Evolutionary conservation across 768 basidiomycete species (phyloP).

Genomic region (Dioszegia crocea): DNA sequence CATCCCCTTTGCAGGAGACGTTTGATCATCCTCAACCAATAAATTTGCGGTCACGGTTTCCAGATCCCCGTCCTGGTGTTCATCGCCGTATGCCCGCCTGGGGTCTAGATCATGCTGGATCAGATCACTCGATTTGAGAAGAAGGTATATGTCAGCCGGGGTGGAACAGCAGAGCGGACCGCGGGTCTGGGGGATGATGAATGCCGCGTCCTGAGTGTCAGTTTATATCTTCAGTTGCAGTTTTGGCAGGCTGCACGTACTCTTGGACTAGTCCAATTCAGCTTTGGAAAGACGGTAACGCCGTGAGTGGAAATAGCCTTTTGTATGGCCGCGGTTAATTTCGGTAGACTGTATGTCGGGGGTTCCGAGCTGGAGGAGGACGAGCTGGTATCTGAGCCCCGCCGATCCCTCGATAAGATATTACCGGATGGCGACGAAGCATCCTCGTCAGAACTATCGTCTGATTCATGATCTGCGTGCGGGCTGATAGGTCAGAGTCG

Average conservation of each 20-base stretch:
- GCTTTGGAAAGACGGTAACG: constrained; percentile 86
- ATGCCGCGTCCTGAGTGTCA: constrained; percentile 73
- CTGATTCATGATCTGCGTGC: not conserved
- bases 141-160: constrained; percentile 82
- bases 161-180: constrained; percentile 75
- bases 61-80: constrained; percentile 40
- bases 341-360: constrained; percentile 62
- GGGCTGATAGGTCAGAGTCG: not conserved
- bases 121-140: constrained; percentile 90
- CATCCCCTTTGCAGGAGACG: constrained; percentile 17
- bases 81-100: constrained; percentile 65
- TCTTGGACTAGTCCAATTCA: constrained; percentile 93
- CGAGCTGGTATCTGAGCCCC: constrained; percentile 1
- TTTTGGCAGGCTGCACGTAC: constrained; percentile 52
- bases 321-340: constrained; percentile 70
- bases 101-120: constrained; percentile 69
- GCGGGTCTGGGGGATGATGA: constrained; percentile 72
- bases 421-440: not conserved
- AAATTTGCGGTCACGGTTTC: not conserved
- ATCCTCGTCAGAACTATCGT: not conserved
- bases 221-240: not conserved
- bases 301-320: constrained; percentile 60
- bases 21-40: not conserved
- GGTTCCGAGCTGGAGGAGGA: constrained; percentile 14
- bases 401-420: not conserved